A percentile compares a stretch with the other conserved stretches of the same genome.
Evolutionary conservation across 1,139 yeast genomes (phyloP).

Genomic region (Blastobotrys aristatus): DNA sequence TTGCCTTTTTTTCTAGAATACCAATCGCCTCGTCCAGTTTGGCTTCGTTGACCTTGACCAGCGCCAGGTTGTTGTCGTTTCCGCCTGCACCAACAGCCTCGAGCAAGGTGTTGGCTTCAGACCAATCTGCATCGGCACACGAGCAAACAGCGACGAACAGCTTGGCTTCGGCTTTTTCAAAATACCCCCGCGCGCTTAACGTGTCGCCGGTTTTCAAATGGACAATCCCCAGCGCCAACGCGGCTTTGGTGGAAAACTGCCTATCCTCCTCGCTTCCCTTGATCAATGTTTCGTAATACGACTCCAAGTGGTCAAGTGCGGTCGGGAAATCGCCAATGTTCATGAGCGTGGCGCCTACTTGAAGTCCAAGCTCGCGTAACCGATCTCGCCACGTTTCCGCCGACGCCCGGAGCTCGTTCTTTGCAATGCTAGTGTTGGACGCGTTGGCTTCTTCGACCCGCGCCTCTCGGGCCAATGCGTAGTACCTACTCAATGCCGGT

Average conservation of each 20-base stretch:
- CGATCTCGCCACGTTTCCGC: slow-evolving; percentile 26
- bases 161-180: slow-evolving; percentile 18
- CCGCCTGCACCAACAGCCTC: slow-evolving; percentile 3
- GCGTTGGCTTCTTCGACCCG: slow-evolving; percentile 18
- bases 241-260: slow-evolving; percentile 18
- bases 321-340: slow-evolving; percentile 32
- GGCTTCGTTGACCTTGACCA: slow-evolving; percentile 32
- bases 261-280: slow-evolving; percentile 12
- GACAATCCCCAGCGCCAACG: slow-evolving; percentile 24
- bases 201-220: slow-evolving; percentile 31
- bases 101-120: slow-evolving; percentile 17
- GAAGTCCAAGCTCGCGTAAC: slow-evolving; percentile 30
- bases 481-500: slow-evolving; percentile 26
- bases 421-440: neutral
- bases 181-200: slow-evolving; percentile 30
- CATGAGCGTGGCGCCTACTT: slow-evolving; percentile 32
- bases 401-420: slow-evolving; percentile 5
- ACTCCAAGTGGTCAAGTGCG: slow-evolving; percentile 30
- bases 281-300: slow-evolving; percentile 22
- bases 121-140: slow-evolving; percentile 30
- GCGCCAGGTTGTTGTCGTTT: slow-evolving; percentile 24
- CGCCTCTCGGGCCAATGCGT: slow-evolving; percentile 31
- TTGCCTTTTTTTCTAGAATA: slow-evolving; percentile 32
- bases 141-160: slow-evolving; percentile 25
- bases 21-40: slow-evolving; percentile 42